These are phyloP conservation scores for Typha latifolia DNA, from an alignment of 176 grass and related monocot genomes.

Conservation along the genomic window DNA sequence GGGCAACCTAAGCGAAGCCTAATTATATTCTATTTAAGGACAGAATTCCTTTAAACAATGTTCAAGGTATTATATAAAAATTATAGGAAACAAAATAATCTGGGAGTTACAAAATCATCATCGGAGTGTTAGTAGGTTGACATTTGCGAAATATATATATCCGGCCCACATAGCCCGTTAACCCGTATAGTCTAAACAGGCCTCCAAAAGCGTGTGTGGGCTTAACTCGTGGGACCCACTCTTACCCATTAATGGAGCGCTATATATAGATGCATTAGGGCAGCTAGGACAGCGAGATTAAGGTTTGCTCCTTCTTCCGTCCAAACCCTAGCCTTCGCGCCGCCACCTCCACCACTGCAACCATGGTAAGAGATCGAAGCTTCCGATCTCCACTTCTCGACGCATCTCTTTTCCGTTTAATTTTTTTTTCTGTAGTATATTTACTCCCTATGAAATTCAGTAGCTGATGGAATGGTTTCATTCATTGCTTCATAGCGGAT, in stretches of 20 bases:
- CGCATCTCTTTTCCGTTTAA: neutral
- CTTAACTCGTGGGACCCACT: neutral
- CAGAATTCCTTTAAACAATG: too few species aligned
- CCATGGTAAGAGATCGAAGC: neutral
- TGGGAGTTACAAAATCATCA: too few species aligned
- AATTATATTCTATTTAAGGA: too few species aligned
- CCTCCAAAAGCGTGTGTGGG: neutral
- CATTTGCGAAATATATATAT: too few species aligned
- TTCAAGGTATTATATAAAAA: too few species aligned
- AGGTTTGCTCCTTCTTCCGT: neutral
- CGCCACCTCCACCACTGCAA: neutral
- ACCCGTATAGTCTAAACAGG: neutral
- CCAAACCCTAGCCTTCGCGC: neutral
- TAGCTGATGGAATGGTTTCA: neutral
- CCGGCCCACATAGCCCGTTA: too few species aligned
- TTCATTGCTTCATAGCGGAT: too few species aligned
- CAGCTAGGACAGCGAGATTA: neutral
- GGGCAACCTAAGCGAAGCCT: too few species aligned
- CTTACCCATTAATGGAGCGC: neutral
- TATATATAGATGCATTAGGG: neutral
- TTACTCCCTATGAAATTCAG: neutral
- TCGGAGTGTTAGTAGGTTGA: too few species aligned
- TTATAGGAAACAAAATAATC: too few species aligned
- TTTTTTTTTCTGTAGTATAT: neutral
- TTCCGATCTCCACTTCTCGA: neutral